These are phyloP conservation scores for Starmerella lactis-condensi DNA, from an alignment of 805 yeast species.

Conservation along the genomic window DNA sequence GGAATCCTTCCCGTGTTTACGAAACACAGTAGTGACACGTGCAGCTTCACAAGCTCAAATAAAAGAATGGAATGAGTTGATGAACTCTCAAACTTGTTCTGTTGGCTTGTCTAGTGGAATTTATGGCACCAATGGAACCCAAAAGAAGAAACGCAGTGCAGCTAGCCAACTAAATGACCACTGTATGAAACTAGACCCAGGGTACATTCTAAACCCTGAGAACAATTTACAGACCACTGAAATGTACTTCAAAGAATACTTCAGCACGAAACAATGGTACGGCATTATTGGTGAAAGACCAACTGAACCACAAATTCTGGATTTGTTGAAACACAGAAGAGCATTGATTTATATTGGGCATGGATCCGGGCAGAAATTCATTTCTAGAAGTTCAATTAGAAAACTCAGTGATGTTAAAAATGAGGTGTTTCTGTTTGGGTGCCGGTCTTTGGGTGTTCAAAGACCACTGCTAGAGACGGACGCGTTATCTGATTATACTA, in stretches of 20 bases:
- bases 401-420: slow-evolving; percentile 25
- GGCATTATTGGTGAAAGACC: slow-evolving; percentile 44
- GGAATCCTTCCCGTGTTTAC: slow-evolving; percentile 46
- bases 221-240: slow-evolving; percentile 60
- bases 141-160: background rate
- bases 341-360: slow-evolving; percentile 76
- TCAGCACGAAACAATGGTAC: slow-evolving; percentile 30
- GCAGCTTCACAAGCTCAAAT: slow-evolving; percentile 26
- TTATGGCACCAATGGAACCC: background rate
- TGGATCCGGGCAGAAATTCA: slow-evolving; percentile 85
- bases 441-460: slow-evolving; percentile 56
- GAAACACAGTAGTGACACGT: slow-evolving; percentile 8
- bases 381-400: slow-evolving; percentile 38
- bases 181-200: background rate
- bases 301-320: slow-evolving; percentile 32
- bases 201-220: slow-evolving; percentile 61
- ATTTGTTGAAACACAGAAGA: slow-evolving; percentile 27
- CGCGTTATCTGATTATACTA: slow-evolving; percentile 52
- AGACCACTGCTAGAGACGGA: slow-evolving; percentile 50
- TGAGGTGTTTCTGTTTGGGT: slow-evolving; percentile 49
- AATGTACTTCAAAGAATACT: slow-evolving; percentile 30
- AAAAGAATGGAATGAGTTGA: slow-evolving; percentile 7
- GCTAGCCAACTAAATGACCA: slow-evolving; percentile 17
- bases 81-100: background rate
- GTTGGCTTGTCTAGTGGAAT: background rate